These are phyloP conservation scores for Tritrichomonas musculus DNA, from an alignment of 208 protist genomes.

Conservation along the genomic window DNA sequence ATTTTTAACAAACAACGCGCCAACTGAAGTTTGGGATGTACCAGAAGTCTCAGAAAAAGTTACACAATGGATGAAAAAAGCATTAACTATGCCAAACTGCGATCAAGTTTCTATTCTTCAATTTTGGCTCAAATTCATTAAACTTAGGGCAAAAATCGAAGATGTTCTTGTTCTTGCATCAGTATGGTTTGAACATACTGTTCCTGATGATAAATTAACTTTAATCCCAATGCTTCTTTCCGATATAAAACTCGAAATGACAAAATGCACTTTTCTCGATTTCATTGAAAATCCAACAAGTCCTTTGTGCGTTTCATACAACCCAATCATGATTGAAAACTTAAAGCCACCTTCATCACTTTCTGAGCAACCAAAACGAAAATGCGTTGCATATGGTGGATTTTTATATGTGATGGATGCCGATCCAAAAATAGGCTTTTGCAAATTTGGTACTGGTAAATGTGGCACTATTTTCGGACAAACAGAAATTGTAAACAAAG, in stretches of 20 bases:
- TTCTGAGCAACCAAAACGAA: not conserved
- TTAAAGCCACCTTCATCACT: not conserved
- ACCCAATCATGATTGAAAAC: not conserved
- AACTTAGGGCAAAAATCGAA: not conserved
- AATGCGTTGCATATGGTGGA: not conserved
- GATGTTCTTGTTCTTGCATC: not conserved
- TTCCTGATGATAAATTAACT: not conserved
- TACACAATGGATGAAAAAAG: not conserved
- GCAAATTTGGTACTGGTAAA: not conserved
- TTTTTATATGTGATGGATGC: not conserved
- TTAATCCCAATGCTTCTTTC: not conserved
- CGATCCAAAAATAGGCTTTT: not conserved
- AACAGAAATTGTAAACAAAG: not conserved
- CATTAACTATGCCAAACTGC: not conserved
- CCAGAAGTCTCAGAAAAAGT: not conserved
- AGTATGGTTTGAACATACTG: not conserved
- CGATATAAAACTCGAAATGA: not conserved
- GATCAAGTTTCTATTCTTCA: not conserved
- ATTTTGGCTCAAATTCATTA: not conserved
- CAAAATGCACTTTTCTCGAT: not conserved
- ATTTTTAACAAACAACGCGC: not conserved
- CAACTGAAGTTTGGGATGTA: not conserved
- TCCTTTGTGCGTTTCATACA: not conserved
- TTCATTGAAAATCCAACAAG: not conserved
- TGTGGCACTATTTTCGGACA: not conserved